A percentile compares a stretch with the other conserved stretches of the same genome.
These are phyloP conservation scores for Pichia sporocuriosa DNA, from an alignment of 805 yeast species.

Conservation along the genomic window DNA sequence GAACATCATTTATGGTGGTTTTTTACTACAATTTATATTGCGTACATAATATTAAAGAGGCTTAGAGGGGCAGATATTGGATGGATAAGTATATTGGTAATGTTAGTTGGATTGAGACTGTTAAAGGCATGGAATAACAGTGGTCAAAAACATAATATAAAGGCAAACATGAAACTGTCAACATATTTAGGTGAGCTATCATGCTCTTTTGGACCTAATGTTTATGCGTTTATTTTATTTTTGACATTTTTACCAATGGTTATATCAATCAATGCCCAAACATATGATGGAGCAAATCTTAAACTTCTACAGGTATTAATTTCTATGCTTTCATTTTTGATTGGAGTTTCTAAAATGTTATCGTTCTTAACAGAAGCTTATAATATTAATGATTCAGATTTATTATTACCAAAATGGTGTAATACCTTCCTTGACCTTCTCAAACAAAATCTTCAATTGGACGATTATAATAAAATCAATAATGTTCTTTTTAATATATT, in stretches of 20 bases:
- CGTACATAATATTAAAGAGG: conserved; percentile 14
- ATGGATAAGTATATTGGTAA: conserved; percentile 13
- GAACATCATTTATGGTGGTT: conserved; percentile 98
- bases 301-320: conserved; percentile 7
- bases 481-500: conserved; percentile 19
- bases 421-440: conserved; percentile 24
- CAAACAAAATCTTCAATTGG: conserved; percentile 26
- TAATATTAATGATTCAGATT: conserved; percentile 16
- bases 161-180: conserved; percentile 43
- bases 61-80: conserved; percentile 6
- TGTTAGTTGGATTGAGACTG: conserved; percentile 41
- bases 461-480: conserved; percentile 24
- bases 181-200: conserved; percentile 31
- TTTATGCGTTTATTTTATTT: conserved; percentile 15
- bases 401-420: conserved; percentile 22
- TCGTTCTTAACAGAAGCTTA: conserved; percentile 24
- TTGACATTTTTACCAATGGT: conserved; percentile 17
- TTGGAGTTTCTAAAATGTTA: conserved; percentile 21
- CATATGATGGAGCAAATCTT: not conserved
- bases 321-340: conserved; percentile 37
- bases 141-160: conserved; percentile 71
- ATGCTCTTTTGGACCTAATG: conserved; percentile 18
- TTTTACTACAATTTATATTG: conserved; percentile 37
- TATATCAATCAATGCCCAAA: conserved; percentile 3
- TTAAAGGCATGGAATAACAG: conserved; percentile 82